Conservation (phyloP, 2,329 filamentous ascomycete genomes). For the Aurifilum marmelostoma region DNA sequence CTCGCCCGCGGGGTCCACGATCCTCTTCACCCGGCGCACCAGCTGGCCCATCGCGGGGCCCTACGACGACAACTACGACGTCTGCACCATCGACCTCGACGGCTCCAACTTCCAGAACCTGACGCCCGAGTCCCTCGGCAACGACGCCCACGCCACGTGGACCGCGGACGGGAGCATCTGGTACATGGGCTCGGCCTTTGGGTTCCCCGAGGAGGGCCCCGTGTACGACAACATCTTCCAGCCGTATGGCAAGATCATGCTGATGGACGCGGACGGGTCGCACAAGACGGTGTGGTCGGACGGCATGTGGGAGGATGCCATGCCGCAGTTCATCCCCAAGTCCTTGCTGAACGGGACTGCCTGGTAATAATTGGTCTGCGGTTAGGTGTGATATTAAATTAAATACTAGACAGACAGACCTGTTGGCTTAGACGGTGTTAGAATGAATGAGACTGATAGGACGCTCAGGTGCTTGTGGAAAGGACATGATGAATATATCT, state of each 20-base stretch:
- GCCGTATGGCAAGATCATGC: constrained; percentile 47
- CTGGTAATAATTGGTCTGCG: too few relatives aligned
- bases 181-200: constrained; percentile 46
- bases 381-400: too few relatives aligned
- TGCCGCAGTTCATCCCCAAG: constrained; percentile 31
- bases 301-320: constrained; percentile 39
- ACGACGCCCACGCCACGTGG: constrained; percentile 50
- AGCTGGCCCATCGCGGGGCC: constrained; percentile 23
- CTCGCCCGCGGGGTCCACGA: constrained; percentile 42
- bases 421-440: too few relatives aligned
- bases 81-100: constrained; percentile 46
- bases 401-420: too few relatives aligned
- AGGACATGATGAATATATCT: too few relatives aligned
- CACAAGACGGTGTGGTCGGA: constrained; percentile 37
- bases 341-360: constrained; percentile 1
- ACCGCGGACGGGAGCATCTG: constrained; percentile 45
- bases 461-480: too few relatives aligned
- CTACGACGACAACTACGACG: constrained; percentile 39
- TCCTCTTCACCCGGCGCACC: constrained; percentile 43
- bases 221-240: constrained; percentile 48
- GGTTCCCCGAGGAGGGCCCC: constrained; percentile 45
- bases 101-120: constrained; percentile 41
- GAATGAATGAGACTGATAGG: too few relatives aligned
- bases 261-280: constrained; percentile 46
- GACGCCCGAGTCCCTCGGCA: constrained; percentile 39